Conservation (phyloP, 169 alveolate species). For the Perkinsus olseni region DNA sequence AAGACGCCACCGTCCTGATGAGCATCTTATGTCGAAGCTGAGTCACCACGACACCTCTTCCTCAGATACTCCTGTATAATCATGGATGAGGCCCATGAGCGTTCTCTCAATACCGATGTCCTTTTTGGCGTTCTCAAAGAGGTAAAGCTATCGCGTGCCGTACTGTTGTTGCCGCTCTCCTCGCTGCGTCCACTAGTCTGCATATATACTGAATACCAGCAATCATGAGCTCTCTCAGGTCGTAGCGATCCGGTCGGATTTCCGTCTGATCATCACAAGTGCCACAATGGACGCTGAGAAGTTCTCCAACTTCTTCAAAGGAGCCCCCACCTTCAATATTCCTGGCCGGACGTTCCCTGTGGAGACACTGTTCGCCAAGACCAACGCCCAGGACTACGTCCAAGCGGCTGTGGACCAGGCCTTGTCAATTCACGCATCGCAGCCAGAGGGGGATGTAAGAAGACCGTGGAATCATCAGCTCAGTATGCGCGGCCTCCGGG, state of each 20-base stretch:
- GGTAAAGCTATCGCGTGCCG: no score
- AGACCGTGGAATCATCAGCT: background rate
- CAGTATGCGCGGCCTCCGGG: background rate
- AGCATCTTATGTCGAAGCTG: no score
- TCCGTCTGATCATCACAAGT: slow-evolving; percentile 94
- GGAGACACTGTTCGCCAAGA: slow-evolving; percentile 78
- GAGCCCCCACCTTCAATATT: slow-evolving; percentile 93
- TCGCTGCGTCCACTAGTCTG: no score
- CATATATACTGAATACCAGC: no score
- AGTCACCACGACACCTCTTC: background rate
- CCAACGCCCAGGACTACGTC: slow-evolving; percentile 93
- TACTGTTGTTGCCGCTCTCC: no score
- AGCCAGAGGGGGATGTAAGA: slow-evolving; percentile 47
- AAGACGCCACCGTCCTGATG: background rate
- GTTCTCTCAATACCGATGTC: slow-evolving; percentile 98
- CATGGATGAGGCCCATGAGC: slow-evolving; percentile 99
- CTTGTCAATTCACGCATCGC: slow-evolving; percentile 84
- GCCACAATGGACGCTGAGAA: slow-evolving; percentile 99
- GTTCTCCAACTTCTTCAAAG: slow-evolving; percentile 94
- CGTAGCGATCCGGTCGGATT: slow-evolving; percentile 85
- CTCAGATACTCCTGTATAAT: slow-evolving; percentile 85
- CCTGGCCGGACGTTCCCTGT: slow-evolving; percentile 99
- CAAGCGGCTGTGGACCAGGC: slow-evolving; percentile 98
- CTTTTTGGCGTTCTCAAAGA: slow-evolving; percentile 95
- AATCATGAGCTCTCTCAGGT: no score